Evolutionary conservation across 306 rosid genomes (phyloP).

Genomic region (Mucuna pruriens): DNA sequence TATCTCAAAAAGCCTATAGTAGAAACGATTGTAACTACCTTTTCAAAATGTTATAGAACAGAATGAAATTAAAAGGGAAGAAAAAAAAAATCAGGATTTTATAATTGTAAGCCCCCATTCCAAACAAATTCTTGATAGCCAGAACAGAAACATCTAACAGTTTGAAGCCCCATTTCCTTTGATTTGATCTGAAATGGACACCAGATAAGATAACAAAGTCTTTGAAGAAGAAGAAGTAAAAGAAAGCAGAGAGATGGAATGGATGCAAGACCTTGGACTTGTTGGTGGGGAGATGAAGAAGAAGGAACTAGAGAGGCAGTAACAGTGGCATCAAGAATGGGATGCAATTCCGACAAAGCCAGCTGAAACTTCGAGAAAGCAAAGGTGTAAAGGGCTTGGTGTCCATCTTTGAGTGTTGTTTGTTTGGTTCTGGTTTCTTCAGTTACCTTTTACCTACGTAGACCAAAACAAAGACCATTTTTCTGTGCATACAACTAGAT

Average conservation of each 20-base stretch:
- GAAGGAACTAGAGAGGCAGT: constrained; percentile 37
- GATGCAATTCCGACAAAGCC: constrained; percentile 24
- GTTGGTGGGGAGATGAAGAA: background rate
- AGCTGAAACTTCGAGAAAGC: constrained; percentile 44
- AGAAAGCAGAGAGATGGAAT: background rate
- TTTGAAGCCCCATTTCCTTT: background rate
- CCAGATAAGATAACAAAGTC: background rate
- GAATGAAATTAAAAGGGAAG: background rate
- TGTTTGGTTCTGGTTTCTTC: constrained; percentile 40
- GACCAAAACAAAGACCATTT: constrained; percentile 31
- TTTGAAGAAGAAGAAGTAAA: background rate
- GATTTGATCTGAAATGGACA: background rate
- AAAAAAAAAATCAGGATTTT: too few relatives aligned
- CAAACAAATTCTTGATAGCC: constrained; percentile 37
- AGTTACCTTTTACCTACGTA: constrained; percentile 38
- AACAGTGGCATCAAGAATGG: constrained; percentile 34
- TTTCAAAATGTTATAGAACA: background rate
- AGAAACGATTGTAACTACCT: background rate
- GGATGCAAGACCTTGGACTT: constrained; percentile 50
- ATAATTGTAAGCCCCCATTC: too few relatives aligned
- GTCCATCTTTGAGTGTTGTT: constrained; percentile 46
- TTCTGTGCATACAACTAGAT: background rate
- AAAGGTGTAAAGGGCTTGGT: constrained; percentile 31
- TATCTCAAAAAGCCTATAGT: constrained; percentile 3
- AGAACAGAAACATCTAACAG: constrained; percentile 21